These are phyloP conservation scores for Trichosporon faecale DNA, from an alignment of 1,284 basidiomycete genomes.

Conservation along the genomic window DNA sequence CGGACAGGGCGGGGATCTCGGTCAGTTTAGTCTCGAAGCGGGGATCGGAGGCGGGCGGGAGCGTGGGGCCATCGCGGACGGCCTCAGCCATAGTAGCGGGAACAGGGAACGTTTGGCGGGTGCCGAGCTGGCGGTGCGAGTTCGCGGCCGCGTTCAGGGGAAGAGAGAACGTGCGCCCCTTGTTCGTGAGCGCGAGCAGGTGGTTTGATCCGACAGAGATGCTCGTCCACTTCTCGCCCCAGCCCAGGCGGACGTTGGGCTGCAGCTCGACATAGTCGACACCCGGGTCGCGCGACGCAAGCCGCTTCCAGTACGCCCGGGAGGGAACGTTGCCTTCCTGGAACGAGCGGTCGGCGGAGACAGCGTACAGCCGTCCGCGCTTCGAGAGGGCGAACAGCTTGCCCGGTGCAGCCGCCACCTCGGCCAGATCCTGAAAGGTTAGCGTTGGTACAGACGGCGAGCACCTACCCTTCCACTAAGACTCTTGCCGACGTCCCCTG, in stretches of 20 bases:
- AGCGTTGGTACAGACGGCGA: background rate
- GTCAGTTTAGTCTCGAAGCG: slow-evolving; percentile 71
- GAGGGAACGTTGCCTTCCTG: slow-evolving; percentile 35
- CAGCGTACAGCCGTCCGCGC: slow-evolving; percentile 68
- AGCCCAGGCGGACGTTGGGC: slow-evolving; percentile 55
- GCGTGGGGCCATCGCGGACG: slow-evolving; percentile 32
- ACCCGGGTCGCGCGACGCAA: slow-evolving; percentile 45
- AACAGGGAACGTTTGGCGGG: slow-evolving; percentile 59
- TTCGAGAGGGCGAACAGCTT: slow-evolving; percentile 67
- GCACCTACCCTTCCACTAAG: slow-evolving; percentile 67
- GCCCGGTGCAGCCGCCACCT: slow-evolving; percentile 58
- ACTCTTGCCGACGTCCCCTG: slow-evolving; percentile 52
- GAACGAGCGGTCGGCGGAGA: slow-evolving; percentile 57
- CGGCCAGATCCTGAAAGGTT: slow-evolving; percentile 62
- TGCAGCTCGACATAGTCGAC: slow-evolving; percentile 53
- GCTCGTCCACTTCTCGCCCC: slow-evolving; percentile 65
- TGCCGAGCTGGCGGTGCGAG: slow-evolving; percentile 78
- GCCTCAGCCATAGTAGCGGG: slow-evolving; percentile 37
- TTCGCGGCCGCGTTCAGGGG: slow-evolving; percentile 78
- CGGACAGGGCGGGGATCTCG: slow-evolving; percentile 73
- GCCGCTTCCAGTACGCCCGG: slow-evolving; percentile 36
- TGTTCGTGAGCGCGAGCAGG: slow-evolving; percentile 76
- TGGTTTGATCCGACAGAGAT: slow-evolving; percentile 76
- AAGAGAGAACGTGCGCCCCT: slow-evolving; percentile 75
- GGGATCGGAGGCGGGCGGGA: slow-evolving; percentile 55